Percentiles rank a stretch among this genome's conserved stretches.
phyloP scores from a whole-genome alignment of 2,329 filamentous ascomycete genomes.

The Trichophyton benhamiae region DNA sequence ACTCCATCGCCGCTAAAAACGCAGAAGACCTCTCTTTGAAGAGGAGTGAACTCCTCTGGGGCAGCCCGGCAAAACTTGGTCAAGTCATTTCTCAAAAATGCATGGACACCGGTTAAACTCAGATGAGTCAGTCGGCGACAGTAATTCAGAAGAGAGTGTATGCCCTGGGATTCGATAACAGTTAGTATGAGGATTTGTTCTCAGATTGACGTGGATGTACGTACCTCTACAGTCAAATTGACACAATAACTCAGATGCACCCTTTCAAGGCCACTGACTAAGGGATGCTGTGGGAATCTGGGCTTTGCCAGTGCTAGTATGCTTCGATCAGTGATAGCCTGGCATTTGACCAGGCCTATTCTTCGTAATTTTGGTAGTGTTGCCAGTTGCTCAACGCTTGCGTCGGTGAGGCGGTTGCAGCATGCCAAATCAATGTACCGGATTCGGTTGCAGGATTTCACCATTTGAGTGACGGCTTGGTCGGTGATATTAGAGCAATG shows the following conservation, averaged over 20 bases:
- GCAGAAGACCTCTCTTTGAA: constrained; percentile 91
- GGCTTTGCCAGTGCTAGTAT: constrained; percentile 72
- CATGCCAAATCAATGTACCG: constrained; percentile 97
- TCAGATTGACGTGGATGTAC: not conserved
- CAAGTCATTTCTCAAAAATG: constrained; percentile 76
- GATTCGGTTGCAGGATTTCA: constrained; percentile 80
- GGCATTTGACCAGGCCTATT: constrained; percentile 90
- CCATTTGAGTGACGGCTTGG: constrained; percentile 68
- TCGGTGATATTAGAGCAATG: constrained; percentile 91
- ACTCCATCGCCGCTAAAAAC: constrained; percentile 91
- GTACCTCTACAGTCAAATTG: constrained; percentile 66
- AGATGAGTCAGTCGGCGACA: constrained; percentile 89
- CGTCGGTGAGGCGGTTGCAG: constrained; percentile 76
- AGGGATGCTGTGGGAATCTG: constrained; percentile 39
- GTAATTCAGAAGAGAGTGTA: constrained; percentile 75
- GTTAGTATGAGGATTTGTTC: not conserved
- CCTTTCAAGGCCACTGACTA: constrained; percentile 65
- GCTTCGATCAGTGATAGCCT: constrained; percentile 76
- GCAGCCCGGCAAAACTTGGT: constrained; percentile 76
- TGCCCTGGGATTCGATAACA: constrained; percentile 50
- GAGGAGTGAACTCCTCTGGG: constrained; percentile 82
- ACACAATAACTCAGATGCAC: constrained; percentile 95
- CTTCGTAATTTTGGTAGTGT: constrained; percentile 83
- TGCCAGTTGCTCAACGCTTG: constrained; percentile 71
- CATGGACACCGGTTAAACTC: constrained; percentile 83